Evolutionary conservation across 495 filamentous ascomycete genomes (phyloP).

Genomic region (Lophiostoma macrostomum): DNA sequence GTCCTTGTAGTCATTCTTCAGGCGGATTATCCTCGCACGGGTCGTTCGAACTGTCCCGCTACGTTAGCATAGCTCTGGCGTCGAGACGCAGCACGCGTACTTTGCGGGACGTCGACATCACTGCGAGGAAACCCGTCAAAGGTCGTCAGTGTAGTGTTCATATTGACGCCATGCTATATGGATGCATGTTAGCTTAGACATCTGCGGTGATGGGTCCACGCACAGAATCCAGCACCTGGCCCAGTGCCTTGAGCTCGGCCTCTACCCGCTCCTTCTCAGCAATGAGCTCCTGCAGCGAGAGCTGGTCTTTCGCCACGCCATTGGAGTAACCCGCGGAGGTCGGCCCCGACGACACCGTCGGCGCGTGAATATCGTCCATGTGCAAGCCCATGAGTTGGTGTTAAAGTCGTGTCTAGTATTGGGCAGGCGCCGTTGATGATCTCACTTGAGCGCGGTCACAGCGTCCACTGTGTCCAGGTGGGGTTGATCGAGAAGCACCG

Average conservation of each 20-base stretch:
- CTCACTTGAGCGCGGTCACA: too few relatives aligned
- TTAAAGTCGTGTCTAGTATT: too few relatives aligned
- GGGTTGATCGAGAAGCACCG: not conserved
- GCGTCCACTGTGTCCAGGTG: not conserved
- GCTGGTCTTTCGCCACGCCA: slow-evolving; percentile 31
- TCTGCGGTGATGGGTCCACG: slow-evolving; percentile 31
- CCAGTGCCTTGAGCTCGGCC: slow-evolving; percentile 76
- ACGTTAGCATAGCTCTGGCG: not conserved
- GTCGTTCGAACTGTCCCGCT: slow-evolving; percentile 73
- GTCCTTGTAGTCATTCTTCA: slow-evolving; percentile 90
- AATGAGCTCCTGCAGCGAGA: slow-evolving; percentile 55
- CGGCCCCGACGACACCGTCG: slow-evolving; percentile 43
- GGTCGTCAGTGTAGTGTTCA: slow-evolving; percentile 85
- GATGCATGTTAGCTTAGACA: slow-evolving; percentile 3
- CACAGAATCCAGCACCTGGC: slow-evolving; percentile 84
- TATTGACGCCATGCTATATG: slow-evolving; percentile 80
- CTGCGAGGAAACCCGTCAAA: slow-evolving; percentile 89
- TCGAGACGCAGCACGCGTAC: slow-evolving; percentile 47
- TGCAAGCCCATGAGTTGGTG: slow-evolving; percentile 26
- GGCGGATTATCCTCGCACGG: slow-evolving; percentile 78
- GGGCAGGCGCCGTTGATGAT: too few relatives aligned
- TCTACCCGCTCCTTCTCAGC: slow-evolving; percentile 78
- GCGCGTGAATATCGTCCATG: slow-evolving; percentile 43
- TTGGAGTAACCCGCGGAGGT: slow-evolving; percentile 37
- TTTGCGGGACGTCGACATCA: slow-evolving; percentile 94